Evolutionary conservation across 176 grass and related monocot genomes (phyloP).

Genomic region (Secale cereale): DNA sequence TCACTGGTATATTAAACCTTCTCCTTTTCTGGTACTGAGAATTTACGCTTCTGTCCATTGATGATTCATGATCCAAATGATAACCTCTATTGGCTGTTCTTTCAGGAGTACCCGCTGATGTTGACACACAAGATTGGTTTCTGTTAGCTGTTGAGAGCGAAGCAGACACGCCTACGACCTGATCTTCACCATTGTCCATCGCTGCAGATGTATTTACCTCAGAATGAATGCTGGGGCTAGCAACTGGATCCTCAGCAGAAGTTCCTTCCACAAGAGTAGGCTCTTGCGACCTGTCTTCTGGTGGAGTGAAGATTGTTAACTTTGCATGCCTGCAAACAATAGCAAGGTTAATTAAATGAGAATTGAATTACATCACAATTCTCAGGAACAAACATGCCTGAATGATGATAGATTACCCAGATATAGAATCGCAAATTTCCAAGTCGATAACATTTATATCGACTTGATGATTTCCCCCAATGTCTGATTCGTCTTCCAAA

Average conservation of each 20-base stretch:
- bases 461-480: conserved; percentile 13
- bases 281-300: conserved; percentile 27
- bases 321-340: conserved; percentile 44
- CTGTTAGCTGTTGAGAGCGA: conserved; percentile 35
- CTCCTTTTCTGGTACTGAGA: conserved; percentile 72
- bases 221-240: conserved; percentile 27
- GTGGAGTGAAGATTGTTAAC: conserved; percentile 30
- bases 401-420: conserved; percentile 49
- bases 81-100: conserved; percentile 25
- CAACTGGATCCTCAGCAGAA: conserved; percentile 5
- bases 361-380: neutral
- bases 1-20: conserved; percentile 44
- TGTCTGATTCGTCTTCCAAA: conserved; percentile 2
- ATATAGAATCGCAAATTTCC: conserved; percentile 15
- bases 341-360: conserved; percentile 21
- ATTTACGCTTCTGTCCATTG: conserved; percentile 62
- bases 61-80: conserved; percentile 48
- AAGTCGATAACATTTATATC: conserved; percentile 24
- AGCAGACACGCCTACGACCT: conserved; percentile 22
- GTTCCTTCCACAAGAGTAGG: conserved; percentile 15
- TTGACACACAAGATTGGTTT: conserved; percentile 47
- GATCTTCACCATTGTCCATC: conserved; percentile 18
- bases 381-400: neutral
- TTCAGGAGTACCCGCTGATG: conserved; percentile 56
- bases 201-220: conserved; percentile 15